Conservation (phyloP, 148 eudicot genomes). For the Suaeda aralocaspica region DNA sequence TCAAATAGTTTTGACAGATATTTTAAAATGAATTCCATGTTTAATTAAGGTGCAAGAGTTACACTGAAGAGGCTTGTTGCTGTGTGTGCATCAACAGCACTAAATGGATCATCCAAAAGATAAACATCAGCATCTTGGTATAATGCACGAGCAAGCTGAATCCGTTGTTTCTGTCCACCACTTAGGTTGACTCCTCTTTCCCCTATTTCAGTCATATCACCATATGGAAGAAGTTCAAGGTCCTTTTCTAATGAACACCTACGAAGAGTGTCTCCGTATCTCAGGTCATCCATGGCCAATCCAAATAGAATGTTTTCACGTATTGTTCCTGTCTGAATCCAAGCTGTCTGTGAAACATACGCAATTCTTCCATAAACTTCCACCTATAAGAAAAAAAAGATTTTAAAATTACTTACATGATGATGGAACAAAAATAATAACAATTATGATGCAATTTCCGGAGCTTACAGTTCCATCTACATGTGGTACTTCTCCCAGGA, state of each 20-base stretch:
- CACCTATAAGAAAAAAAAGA: slow-evolving; percentile 42
- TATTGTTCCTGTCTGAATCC: slow-evolving; percentile 89
- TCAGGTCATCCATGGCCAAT: slow-evolving; percentile 45
- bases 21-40: neutral
- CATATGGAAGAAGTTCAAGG: slow-evolving; percentile 72
- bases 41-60: slow-evolving; percentile 6
- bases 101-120: slow-evolving; percentile 93
- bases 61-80: slow-evolving; percentile 84
- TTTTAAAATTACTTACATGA: too few species aligned
- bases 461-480: slow-evolving; percentile 55
- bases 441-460: neutral
- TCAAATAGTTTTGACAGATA: too few species aligned
- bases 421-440: too few species aligned
- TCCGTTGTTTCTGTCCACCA: slow-evolving; percentile 94
- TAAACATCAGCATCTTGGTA: slow-evolving; percentile 83
- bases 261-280: slow-evolving; percentile 62
- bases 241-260: slow-evolving; percentile 76
- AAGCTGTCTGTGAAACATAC: slow-evolving; percentile 91
- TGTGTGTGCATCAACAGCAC: slow-evolving; percentile 98
- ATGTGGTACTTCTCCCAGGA: slow-evolving; percentile 69
- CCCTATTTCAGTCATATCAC: slow-evolving; percentile 90
- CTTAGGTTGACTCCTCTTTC: slow-evolving; percentile 95
- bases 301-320: slow-evolving; percentile 81
- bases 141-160: slow-evolving; percentile 93
- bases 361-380: slow-evolving; percentile 67